These are phyloP conservation scores for Fusarium poae DNA, from an alignment of 2,329 filamentous ascomycete species.

Conservation along the genomic window DNA sequence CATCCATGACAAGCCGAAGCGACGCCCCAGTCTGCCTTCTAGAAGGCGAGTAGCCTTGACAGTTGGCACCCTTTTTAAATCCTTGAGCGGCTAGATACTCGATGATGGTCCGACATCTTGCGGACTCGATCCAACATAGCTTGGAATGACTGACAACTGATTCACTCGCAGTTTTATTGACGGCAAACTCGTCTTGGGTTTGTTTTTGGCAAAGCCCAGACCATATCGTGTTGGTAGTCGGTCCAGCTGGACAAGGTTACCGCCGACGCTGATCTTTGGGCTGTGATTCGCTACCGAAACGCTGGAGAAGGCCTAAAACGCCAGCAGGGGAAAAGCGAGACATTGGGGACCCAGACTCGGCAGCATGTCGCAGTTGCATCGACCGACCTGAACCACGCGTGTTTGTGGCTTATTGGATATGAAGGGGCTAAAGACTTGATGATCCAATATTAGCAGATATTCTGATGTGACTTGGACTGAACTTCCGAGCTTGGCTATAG, in stretches of 20 bases:
- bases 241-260: conserved; percentile 52
- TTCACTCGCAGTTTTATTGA: conserved; percentile 7
- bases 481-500: not conserved
- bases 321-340: conserved; percentile 41
- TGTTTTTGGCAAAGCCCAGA: conserved; percentile 21
- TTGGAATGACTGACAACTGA: not conserved
- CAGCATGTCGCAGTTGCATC: conserved; percentile 17
- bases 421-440: not conserved
- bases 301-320: conserved; percentile 45
- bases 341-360: conserved; percentile 35
- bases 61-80: not conserved
- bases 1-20: conserved; percentile 26
- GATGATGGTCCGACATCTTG: conserved; percentile 1
- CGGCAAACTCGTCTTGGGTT: conserved; percentile 2
- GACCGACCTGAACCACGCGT: conserved; percentile 27
- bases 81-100: conserved; percentile 2
- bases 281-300: conserved; percentile 53
- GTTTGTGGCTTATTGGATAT: conserved; percentile 24
- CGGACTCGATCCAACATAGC: conserved; percentile 1
- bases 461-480: not conserved
- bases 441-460: conserved; percentile 8
- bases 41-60: conserved; percentile 29
- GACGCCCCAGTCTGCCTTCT: conserved; percentile 37
- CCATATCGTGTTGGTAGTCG: conserved; percentile 11
- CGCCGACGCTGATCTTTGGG: conserved; percentile 32